Evolutionary conservation across 2,329 filamentous ascomycete species (phyloP).

Genomic region (Fusarium irregulare): DNA sequence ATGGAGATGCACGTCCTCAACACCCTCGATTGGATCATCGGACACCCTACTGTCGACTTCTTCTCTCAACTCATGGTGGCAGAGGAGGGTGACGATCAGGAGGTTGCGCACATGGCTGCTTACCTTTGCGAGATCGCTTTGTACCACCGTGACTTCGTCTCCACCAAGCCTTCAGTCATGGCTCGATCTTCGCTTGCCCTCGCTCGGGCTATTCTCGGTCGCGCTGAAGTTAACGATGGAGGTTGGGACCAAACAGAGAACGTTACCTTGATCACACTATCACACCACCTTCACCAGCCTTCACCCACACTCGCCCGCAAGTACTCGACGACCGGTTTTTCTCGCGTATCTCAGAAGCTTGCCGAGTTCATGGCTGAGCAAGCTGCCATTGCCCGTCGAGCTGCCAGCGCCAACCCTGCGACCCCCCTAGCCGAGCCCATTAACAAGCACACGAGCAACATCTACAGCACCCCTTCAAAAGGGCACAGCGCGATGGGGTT

Average conservation of each 20-base stretch:
- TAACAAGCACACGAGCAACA: slow-evolving; percentile 64
- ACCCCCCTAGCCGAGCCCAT: slow-evolving; percentile 68
- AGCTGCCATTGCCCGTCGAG: slow-evolving; percentile 64
- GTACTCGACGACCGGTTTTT: slow-evolving; percentile 66
- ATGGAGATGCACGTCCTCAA: slow-evolving; percentile 99
- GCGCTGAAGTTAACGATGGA: slow-evolving; percentile 78
- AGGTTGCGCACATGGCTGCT: slow-evolving; percentile 92
- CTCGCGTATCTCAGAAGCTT: slow-evolving; percentile 65
- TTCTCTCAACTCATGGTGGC: slow-evolving; percentile 90
- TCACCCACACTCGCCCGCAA: slow-evolving; percentile 69
- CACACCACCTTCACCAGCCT: slow-evolving; percentile 69
- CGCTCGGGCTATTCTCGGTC: slow-evolving; percentile 84
- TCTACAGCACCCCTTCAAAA: slow-evolving; percentile 85
- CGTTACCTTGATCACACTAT: slow-evolving; percentile 70
- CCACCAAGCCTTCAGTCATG: slow-evolving; percentile 89
- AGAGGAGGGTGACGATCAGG: slow-evolving; percentile 81
- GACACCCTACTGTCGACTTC: slow-evolving; percentile 94
- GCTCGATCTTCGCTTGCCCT: slow-evolving; percentile 88
- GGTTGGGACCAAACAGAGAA: slow-evolving; percentile 83
- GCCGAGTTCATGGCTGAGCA: slow-evolving; percentile 70
- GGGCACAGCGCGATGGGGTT: slow-evolving; percentile 72
- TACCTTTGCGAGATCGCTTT: slow-evolving; percentile 96
- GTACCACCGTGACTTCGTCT: slow-evolving; percentile 97
- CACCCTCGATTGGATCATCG: slow-evolving; percentile 95
- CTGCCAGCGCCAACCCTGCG: slow-evolving; percentile 59